A percentile compares a stretch with the other conserved stretches of the same genome.
phyloP scores from a whole-genome alignment of 257 asterid genomes.

The Gardenia jasminoides region DNA sequence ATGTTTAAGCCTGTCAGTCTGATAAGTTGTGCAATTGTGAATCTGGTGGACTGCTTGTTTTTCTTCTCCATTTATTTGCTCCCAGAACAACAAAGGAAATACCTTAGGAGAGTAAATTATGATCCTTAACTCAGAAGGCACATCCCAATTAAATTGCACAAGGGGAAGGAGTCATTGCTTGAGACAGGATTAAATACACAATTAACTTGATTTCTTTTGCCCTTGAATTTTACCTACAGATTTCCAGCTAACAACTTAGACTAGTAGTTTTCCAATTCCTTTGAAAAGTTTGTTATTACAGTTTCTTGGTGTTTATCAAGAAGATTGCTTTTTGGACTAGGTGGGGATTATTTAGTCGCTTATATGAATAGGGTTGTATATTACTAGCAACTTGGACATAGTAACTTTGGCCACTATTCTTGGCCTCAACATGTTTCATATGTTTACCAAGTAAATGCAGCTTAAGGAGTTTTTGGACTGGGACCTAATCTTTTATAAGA shows the following conservation, averaged over 20 bases:
- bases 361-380: no score
- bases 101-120: neutral
- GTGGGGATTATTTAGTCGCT: neutral
- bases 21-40: neutral
- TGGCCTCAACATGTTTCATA: neutral
- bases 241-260: neutral
- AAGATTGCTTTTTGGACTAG: neutral
- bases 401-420: neutral
- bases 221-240: neutral
- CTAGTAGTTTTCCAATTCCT: slow-evolving; percentile 6
- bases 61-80: neutral
- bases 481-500: neutral
- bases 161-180: neutral
- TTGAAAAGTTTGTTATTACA: neutral
- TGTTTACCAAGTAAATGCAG: neutral
- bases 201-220: neutral
- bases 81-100: neutral
- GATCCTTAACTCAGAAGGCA: neutral
- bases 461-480: neutral
- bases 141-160: neutral
- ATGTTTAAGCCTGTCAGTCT: neutral
- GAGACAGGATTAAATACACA: neutral
- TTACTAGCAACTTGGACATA: no score
- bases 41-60: neutral
- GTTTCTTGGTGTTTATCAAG: neutral